Percentiles rank a stretch among this genome's conserved stretches.
These are phyloP conservation scores for Stemphylium lycopersici DNA, from an alignment of 2,329 filamentous ascomycete genomes.

Conservation along the genomic window DNA sequence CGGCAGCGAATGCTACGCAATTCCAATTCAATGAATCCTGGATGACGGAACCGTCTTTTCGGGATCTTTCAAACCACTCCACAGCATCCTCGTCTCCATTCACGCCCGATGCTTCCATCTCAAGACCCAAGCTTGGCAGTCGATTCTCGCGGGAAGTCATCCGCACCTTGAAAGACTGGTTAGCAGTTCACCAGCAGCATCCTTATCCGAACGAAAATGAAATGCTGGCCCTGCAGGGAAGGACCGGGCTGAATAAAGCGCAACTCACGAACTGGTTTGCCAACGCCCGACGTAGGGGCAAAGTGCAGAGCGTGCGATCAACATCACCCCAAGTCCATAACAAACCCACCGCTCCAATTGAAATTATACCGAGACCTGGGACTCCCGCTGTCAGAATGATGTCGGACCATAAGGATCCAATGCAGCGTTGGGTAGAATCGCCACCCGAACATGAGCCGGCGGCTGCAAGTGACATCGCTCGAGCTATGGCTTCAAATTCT, in stretches of 20 bases:
- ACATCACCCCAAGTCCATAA: constrained; percentile 13
- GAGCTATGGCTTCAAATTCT: constrained; percentile 29
- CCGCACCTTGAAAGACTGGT: constrained; percentile 32
- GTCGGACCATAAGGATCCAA: constrained; percentile 20
- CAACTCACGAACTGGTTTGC: constrained; percentile 40
- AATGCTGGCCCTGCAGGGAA: constrained; percentile 22
- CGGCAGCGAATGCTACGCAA: not conserved
- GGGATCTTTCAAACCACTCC: constrained; percentile 16
- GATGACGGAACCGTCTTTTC: constrained; percentile 1
- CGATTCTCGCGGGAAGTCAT: constrained; percentile 36
- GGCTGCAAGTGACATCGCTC: constrained; percentile 29
- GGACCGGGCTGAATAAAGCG: constrained; percentile 32
- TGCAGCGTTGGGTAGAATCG: constrained; percentile 39
- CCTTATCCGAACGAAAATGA: constrained; percentile 34
- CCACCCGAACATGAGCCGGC: constrained; percentile 39
- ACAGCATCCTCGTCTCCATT: constrained; percentile 20
- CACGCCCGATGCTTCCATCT: constrained; percentile 11
- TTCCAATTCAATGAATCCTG: constrained; percentile 9
- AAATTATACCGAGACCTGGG: constrained; percentile 31
- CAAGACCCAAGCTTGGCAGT: constrained; percentile 24
- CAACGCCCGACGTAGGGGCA: constrained; percentile 34
- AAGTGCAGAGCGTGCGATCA: constrained; percentile 20
- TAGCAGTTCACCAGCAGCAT: constrained; percentile 26
- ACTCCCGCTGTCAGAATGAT: constrained; percentile 25
- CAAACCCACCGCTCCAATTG: constrained; percentile 18